Percentiles rank a stretch among this genome's conserved stretches.
phyloP scores from a whole-genome alignment of 2,329 filamentous ascomycete species.

The Colletotrichum sp. region DNA sequence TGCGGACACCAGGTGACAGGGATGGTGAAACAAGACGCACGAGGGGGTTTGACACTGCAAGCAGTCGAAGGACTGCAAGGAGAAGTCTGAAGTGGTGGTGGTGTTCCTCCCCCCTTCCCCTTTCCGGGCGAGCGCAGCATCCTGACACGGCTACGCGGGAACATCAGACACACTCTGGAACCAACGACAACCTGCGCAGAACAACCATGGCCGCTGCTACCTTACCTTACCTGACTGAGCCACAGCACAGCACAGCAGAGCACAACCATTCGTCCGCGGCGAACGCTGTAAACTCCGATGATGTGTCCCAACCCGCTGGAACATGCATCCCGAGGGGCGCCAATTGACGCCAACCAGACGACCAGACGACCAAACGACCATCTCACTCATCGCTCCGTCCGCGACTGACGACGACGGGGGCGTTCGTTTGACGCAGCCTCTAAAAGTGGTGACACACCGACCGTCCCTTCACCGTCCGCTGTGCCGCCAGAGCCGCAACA shows the following conservation, averaged over 20 bases:
- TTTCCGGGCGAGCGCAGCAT: not conserved
- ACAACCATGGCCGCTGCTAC: not conserved
- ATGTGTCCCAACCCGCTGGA: not conserved
- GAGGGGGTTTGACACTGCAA: not conserved
- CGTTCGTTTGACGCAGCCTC: not conserved
- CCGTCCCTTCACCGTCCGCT: not conserved
- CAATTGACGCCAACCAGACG: not conserved
- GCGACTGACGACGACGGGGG: not conserved
- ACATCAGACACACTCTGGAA: constrained; percentile 24
- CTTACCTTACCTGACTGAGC: not conserved
- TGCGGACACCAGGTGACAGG: not conserved
- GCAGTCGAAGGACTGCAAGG: not conserved
- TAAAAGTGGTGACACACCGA: not conserved
- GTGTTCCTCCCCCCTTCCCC: not conserved
- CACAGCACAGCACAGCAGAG: not conserved
- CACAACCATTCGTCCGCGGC: not conserved
- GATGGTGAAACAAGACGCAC: constrained; percentile 11
- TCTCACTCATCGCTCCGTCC: not conserved
- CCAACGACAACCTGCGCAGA: not conserved
- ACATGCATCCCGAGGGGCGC: not conserved
- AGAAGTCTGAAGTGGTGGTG: not conserved
- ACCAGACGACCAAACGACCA: not conserved
- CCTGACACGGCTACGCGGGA: constrained; percentile 12
- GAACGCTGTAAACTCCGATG: not conserved
- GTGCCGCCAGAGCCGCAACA: constrained; percentile 12